Evolutionary conservation across 2,329 filamentous ascomycete species (phyloP), one percentile per base, ranked within the genome.

Genomic region (Pseudophaeomoniella oleicola): DNA sequence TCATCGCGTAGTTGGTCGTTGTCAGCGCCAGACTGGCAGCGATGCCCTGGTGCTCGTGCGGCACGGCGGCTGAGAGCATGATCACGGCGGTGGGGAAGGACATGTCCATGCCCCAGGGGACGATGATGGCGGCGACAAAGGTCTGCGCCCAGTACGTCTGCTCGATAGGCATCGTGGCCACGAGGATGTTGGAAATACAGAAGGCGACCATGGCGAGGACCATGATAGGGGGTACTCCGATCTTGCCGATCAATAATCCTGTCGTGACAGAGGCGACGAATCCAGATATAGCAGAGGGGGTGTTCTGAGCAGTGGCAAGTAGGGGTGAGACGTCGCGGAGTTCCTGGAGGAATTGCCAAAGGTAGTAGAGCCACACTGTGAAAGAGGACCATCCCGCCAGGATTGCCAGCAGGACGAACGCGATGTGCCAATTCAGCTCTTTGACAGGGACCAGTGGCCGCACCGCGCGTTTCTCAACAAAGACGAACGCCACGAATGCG

Each of bases 11-110:
- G 11, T 59, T 48, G 35, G 60, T 52, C 10, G 67, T 41, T 0
- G 59, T 62, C 1, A 67, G 66, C 5, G 72, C 59, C 2, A 73
- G 48, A 11, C 59, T 64, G 0, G 59, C 64, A 0, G 67, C 68
- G 2, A 71, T 55, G 0, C 69, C 69, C 35, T 72, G 67, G 15
- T 72, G 57, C 4, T 58, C 55, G 2, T 57, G 53, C 2, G 46
- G 54, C 18, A 72, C 67, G 1, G 58, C 60, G 38, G 71, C 69
- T 37, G 67, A 71, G 0, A 67, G 64, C 37, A 72, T 68, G 3
- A 72, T 65, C 40, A 71, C 65, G 0, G 65, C 65, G 0, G 64
- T 64, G 0, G 65, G 62, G 37, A 62, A 69, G 4, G 68, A 57
- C 2, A 71, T 59, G 40, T 72, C 68, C 0, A 65, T 64, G 18